These are phyloP conservation scores for Venturia effusa DNA, from an alignment of 2,329 filamentous ascomycete genomes.

Conservation along the genomic window DNA sequence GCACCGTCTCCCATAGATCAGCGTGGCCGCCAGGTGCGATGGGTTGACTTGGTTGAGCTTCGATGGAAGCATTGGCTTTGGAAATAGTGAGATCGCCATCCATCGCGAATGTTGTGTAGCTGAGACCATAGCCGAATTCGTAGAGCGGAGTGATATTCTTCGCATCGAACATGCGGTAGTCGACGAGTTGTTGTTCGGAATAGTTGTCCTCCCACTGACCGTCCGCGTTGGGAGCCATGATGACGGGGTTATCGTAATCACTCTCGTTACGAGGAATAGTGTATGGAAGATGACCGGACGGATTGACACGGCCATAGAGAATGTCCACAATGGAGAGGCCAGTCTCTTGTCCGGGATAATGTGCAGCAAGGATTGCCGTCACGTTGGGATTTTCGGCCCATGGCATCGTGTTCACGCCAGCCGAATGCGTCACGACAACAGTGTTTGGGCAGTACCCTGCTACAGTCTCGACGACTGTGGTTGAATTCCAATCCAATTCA, in stretches of 20 bases:
- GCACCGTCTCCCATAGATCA: slow-evolving; percentile 23
- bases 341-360: slow-evolving; percentile 62
- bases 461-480: slow-evolving; percentile 28
- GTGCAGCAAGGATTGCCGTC: slow-evolving; percentile 28
- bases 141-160: slow-evolving; percentile 47
- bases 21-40: slow-evolving; percentile 27
- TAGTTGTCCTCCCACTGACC: slow-evolving; percentile 41
- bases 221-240: slow-evolving; percentile 15
- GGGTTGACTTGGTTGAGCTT: not conserved
- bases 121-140: slow-evolving; percentile 48
- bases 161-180: slow-evolving; percentile 53
- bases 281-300: slow-evolving; percentile 73
- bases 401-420: slow-evolving; percentile 24
- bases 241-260: slow-evolving; percentile 36
- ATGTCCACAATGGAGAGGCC: slow-evolving; percentile 72
- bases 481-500: slow-evolving; percentile 34
- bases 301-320: slow-evolving; percentile 66
- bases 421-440: slow-evolving; percentile 28
- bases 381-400: slow-evolving; percentile 27
- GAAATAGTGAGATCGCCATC: slow-evolving; percentile 44
- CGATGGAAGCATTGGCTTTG: slow-evolving; percentile 38
- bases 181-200: slow-evolving; percentile 45
- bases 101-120: slow-evolving; percentile 51
- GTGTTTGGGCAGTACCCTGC: slow-evolving; percentile 27
- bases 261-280: slow-evolving; percentile 39